Conservation (phyloP, 2,329 filamentous ascomycete species). For the Cryphonectria japonica region DNA sequence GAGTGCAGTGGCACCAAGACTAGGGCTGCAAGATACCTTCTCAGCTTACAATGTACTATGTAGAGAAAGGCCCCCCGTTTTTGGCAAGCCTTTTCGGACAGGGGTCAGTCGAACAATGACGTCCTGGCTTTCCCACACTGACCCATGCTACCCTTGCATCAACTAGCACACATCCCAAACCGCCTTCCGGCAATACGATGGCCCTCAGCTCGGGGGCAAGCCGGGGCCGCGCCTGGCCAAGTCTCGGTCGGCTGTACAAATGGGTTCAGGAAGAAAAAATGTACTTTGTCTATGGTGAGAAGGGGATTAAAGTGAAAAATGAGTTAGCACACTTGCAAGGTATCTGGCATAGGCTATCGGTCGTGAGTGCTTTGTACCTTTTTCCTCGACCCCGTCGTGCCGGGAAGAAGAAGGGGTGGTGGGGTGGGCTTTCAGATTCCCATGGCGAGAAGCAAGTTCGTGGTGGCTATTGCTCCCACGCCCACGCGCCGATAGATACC, state of each 20-base stretch:
- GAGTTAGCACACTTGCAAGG: slow-evolving; percentile 10
- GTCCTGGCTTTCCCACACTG: slow-evolving; percentile 18
- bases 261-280: neutral
- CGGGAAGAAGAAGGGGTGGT: neutral
- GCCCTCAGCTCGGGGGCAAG: neutral
- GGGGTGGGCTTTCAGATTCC: neutral
- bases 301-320: neutral
- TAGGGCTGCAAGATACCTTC: slow-evolving; percentile 8
- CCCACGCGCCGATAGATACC: slow-evolving; percentile 12
- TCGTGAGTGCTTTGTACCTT: slow-evolving; percentile 15
- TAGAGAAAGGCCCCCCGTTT: neutral
- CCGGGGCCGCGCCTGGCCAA: neutral
- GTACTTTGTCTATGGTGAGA: neutral
- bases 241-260: neutral
- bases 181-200: slow-evolving; percentile 20
- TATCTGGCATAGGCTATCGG: slow-evolving; percentile 21
- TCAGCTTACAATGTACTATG: neutral
- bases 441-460: slow-evolving; percentile 3
- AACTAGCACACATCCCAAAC: slow-evolving; percentile 25
- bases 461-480: slow-evolving; percentile 16
- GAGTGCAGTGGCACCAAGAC: neutral
- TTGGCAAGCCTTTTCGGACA: neutral
- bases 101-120: slow-evolving; percentile 23
- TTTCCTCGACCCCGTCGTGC: neutral
- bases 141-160: slow-evolving; percentile 26